Conservation (phyloP, 1,139 yeast species). For the Magnusiomyces suaveolens region DNA sequence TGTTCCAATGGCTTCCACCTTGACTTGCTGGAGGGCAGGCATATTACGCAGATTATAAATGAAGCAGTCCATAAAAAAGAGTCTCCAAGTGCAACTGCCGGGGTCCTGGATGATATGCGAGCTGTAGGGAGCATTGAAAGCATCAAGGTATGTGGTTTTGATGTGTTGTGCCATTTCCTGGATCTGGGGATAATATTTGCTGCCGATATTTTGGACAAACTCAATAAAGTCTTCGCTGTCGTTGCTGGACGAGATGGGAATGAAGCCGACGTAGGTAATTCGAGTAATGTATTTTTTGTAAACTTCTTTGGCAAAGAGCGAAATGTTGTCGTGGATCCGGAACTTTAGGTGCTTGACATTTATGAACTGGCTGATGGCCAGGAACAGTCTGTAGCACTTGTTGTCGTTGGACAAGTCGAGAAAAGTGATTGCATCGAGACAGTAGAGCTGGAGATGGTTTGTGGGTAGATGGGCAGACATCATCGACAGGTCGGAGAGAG, state of each 20-base stretch:
- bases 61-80: not conserved
- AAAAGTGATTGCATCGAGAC: not conserved
- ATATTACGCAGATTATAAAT: not conserved
- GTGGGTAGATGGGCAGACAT: not conserved
- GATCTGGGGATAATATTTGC: not conserved
- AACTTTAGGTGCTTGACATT: not conserved
- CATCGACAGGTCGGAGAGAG: not conserved
- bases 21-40: not conserved
- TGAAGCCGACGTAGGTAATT: not conserved
- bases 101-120: not conserved
- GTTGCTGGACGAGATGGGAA: not conserved
- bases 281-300: not conserved
- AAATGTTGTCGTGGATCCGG: not conserved
- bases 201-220: not conserved
- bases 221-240: not conserved
- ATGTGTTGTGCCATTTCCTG: not conserved
- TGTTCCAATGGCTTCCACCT: not conserved
- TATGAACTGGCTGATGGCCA: not conserved
- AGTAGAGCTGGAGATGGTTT: not conserved
- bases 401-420: not conserved
- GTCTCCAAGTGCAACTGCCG: not conserved
- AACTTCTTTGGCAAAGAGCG: not conserved
- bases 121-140: not conserved
- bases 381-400: not conserved
- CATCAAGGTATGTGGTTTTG: not conserved